Percentiles rank a stretch among this genome's conserved stretches.
These are phyloP conservation scores for Cystoisospora suis DNA, from an alignment of 169 alveolate species.

Conservation along the genomic window DNA sequence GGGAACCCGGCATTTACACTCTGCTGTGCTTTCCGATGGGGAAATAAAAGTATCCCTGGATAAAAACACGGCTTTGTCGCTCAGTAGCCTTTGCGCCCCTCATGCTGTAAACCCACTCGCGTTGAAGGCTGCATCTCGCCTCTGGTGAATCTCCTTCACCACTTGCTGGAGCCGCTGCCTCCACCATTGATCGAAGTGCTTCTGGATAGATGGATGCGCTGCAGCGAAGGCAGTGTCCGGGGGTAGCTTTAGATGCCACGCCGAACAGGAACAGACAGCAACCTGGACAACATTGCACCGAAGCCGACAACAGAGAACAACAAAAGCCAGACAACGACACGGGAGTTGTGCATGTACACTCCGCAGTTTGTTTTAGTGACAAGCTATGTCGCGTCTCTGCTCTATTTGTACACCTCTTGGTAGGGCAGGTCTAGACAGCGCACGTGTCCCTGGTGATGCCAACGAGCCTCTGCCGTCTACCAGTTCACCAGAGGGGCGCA, in stretches of 20 bases:
- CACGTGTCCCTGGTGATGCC: no score
- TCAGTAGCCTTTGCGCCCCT: no score
- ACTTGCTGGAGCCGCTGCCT: conserved; percentile 25
- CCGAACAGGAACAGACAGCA: conserved; percentile 22
- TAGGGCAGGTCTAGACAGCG: no score
- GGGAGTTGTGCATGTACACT: neutral
- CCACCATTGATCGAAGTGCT: conserved; percentile 32
- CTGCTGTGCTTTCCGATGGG: no score
- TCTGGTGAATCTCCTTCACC: conserved; percentile 25
- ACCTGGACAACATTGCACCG: neutral
- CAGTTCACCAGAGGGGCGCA: no score
- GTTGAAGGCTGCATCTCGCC: conserved; percentile 33
- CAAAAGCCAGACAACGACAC: neutral
- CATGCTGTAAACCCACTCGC: no score
- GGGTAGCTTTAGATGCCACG: conserved; percentile 43
- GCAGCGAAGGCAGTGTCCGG: conserved; percentile 29
- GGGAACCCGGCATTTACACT: no score
- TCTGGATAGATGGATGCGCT: conserved; percentile 13
- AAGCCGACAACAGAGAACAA: neutral
- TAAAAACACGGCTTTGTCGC: no score
- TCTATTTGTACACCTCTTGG: neutral
- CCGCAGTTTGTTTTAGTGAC: neutral
- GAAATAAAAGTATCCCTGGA: no score
- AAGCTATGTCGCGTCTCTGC: neutral
- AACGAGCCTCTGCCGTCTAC: no score